Evolutionary conservation across 768 basidiomycete genomes (phyloP), one percentile per base, ranked within the genome.

Genomic region (Naematelia encephala): DNA sequence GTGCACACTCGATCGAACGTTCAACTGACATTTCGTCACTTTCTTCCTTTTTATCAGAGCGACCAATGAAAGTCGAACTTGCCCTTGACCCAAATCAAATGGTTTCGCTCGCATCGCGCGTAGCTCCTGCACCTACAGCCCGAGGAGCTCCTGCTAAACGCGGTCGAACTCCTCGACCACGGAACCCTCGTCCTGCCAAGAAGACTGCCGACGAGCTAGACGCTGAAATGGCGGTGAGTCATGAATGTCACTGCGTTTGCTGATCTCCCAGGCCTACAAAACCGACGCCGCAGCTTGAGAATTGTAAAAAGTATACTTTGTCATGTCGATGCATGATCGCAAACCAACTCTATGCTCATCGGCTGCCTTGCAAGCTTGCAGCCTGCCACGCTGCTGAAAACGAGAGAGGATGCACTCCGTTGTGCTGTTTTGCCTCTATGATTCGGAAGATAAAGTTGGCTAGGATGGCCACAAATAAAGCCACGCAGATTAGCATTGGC

Each of bases 11-110:
- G 16, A 39, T 39, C 34, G 34, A 39, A 39, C 34, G 34, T 14
- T 30, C 28, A 48, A 25, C 49, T 51, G 25, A 45, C 22, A 5
- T 45, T 11, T 19, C 52, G 23, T 44, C 10, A 39, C 34, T 39
- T 19, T 11, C 12, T 26, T 48, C 48, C 45, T 29, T 44, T 49
- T 16, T 30, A 30, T 59, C 76, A 98, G 94, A 90, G 83, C 89
- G 90, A 67, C 89, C 91, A 22, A 96, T 98, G 92, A 94, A 92
- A 83, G 92, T 98, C 63, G 94, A 99, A 82, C 90, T 98, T 66
- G 85, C 98, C 46, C 83, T 94, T 76, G 90, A 94, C 80, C 90
- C 90, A 12, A 82, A 86, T 46, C 75, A 78, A 51, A 82, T 84
- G 44, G 80, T 86, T n/a, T 82, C 84, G 4, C 82, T 99, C 63